Evolutionary conservation across 169 alveolate species (phyloP).

Genomic region (Amoebophrya sp.): DNA sequence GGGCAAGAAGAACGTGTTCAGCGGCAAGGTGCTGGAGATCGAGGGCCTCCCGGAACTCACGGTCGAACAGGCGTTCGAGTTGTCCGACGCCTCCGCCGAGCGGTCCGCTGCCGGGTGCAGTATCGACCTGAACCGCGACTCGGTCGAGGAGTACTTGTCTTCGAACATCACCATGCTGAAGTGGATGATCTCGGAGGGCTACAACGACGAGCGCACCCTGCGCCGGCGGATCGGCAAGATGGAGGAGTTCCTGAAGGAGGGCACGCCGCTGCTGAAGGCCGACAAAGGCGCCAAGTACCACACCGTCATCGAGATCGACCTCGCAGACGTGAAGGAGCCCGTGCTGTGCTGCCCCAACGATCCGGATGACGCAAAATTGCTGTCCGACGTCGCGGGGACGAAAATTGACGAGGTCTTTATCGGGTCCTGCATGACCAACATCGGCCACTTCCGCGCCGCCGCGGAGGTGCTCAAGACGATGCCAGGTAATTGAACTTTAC

Average conservation of each 20-base stretch:
- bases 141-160: constrained; percentile 43
- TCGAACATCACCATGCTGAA: constrained; percentile 40
- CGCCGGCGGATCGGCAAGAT: constrained; percentile 44
- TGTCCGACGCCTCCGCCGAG: constrained; percentile 48
- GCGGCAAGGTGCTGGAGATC: constrained; percentile 42
- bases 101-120: constrained; percentile 49
- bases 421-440: constrained; percentile 49
- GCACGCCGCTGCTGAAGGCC: constrained; percentile 41
- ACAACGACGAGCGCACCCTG: constrained; percentile 43
- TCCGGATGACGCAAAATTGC: constrained; percentile 46
- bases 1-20: constrained; percentile 45
- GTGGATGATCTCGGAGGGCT: constrained; percentile 49
- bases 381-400: constrained; percentile 30
- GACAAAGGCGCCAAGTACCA: constrained; percentile 44
- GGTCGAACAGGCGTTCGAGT: constrained; percentile 49
- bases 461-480: neutral
- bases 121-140: constrained; percentile 42
- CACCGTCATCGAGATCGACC: constrained; percentile 41
- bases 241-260: constrained; percentile 36
- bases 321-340: constrained; percentile 41
- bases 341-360: constrained; percentile 49
- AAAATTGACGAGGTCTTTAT: constrained; percentile 48
- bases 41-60: constrained; percentile 34
- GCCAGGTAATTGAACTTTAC: too few species aligned
- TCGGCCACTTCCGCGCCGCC: constrained; percentile 34